These are phyloP conservation scores for Lyophyllum atratum DNA, from an alignment of 768 basidiomycete species.

Conservation along the genomic window DNA sequence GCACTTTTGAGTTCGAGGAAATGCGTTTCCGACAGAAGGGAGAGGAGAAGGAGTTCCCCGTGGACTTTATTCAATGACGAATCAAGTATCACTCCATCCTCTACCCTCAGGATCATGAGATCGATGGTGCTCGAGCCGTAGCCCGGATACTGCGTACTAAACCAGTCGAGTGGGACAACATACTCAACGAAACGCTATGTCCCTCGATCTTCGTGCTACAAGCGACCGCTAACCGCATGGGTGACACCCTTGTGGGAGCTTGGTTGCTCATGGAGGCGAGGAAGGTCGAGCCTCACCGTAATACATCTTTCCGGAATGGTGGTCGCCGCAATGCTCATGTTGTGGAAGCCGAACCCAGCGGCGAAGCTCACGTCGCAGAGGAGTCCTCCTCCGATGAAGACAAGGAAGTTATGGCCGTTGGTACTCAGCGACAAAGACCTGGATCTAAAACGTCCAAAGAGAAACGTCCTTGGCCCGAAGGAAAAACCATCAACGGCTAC, in stretches of 20 bases:
- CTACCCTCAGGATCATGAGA: background rate
- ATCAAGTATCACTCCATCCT: background rate
- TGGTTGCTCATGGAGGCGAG: background rate
- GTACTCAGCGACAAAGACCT: no score
- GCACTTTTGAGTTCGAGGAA: background rate
- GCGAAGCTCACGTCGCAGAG: background rate
- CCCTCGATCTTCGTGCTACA: background rate
- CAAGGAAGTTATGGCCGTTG: no score
- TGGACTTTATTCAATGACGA: background rate
- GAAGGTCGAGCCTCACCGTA: background rate
- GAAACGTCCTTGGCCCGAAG: background rate
- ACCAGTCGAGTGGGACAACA: background rate
- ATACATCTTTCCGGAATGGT: background rate
- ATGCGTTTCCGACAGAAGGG: background rate
- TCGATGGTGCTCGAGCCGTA: background rate
- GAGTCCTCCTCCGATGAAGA: background rate
- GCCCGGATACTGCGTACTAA: background rate
- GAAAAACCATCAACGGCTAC: no score
- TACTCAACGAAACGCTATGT: background rate
- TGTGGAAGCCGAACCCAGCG: background rate
- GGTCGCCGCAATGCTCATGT: no score
- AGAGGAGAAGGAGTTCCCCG: background rate
- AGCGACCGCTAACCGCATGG: background rate
- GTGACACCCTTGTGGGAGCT: background rate
- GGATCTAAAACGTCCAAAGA: background rate